Percentiles rank a stretch among this genome's conserved stretches.
phyloP scores from a whole-genome alignment of 2,329 filamentous ascomycete genomes.

The Fusarium tupiense region DNA sequence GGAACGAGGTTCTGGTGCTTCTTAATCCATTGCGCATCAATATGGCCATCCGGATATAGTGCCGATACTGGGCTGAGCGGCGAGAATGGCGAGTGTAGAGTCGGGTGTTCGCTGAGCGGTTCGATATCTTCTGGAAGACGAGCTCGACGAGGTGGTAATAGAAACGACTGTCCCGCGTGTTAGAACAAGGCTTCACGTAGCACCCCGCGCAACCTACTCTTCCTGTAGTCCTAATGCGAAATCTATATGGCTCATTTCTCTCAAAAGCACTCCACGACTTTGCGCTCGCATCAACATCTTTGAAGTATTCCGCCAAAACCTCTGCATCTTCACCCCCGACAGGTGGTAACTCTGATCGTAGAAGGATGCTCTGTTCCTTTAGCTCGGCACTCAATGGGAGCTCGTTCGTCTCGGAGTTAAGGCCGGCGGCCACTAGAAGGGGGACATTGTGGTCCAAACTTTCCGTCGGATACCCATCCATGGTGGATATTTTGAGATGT shows the following conservation, averaged over 20 bases:
- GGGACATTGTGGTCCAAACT: conserved; percentile 91
- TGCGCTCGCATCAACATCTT: conserved; percentile 70
- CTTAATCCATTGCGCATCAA: conserved; percentile 82
- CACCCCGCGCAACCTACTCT: conserved; percentile 69
- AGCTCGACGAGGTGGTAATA: conserved; percentile 67
- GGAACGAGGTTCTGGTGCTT: conserved; percentile 91
- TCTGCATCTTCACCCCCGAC: conserved; percentile 73
- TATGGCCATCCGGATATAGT: conserved; percentile 89
- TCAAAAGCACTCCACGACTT: conserved; percentile 74
- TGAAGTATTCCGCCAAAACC: conserved; percentile 72
- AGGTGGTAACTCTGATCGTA: conserved; percentile 76
- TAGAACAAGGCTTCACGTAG: conserved; percentile 40
- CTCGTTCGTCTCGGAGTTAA: conserved; percentile 58
- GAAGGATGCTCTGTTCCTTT: conserved; percentile 66
- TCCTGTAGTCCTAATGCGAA: conserved; percentile 78
- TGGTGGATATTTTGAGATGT: conserved; percentile 50
- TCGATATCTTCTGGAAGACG: conserved; percentile 63
- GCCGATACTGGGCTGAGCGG: conserved; percentile 85
- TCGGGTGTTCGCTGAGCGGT: conserved; percentile 56
- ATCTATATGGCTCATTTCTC: conserved; percentile 63
- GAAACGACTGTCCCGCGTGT: conserved; percentile 56
- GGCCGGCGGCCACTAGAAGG: conserved; percentile 82
- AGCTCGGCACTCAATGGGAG: conserved; percentile 60
- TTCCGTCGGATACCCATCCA: conserved; percentile 82
- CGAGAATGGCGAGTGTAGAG: conserved; percentile 91